Percentiles rank a stretch among this genome's conserved stretches.
phyloP scores from a whole-genome alignment of 495 filamentous ascomycete genomes.

The Penicillium cataractarum region DNA sequence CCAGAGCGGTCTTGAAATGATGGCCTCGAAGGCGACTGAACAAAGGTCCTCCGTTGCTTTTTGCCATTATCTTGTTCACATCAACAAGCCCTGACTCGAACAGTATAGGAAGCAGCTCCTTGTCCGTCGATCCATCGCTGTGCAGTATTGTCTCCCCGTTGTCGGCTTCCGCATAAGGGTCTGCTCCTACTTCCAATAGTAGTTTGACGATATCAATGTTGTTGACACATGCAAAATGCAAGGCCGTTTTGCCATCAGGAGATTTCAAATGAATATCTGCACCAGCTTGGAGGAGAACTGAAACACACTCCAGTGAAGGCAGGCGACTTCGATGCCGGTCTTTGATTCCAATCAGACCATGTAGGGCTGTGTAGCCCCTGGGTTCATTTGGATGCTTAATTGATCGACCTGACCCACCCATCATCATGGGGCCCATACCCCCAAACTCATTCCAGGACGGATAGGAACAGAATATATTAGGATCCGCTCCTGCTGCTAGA shows the following conservation, averaged over 20 bases:
- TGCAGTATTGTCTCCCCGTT: constrained; percentile 19
- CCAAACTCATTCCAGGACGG: background rate
- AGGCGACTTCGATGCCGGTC: background rate
- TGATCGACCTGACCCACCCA: background rate
- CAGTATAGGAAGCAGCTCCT: background rate
- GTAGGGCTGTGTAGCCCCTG: constrained; percentile 25
- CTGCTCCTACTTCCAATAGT: constrained; percentile 23
- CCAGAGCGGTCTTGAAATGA: background rate
- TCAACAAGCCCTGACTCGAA: constrained; percentile 11
- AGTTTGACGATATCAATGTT: constrained; percentile 12
- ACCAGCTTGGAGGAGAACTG: constrained; percentile 20
- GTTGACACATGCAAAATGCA: constrained; percentile 14
- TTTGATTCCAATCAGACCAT: constrained; percentile 15
- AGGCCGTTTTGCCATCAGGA: constrained; percentile 16
- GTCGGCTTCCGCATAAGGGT: constrained; percentile 17
- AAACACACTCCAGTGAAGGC: constrained; percentile 7
- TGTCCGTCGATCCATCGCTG: background rate
- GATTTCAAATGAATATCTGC: constrained; percentile 20
- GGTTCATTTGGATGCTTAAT: background rate
- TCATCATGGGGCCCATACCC: background rate
- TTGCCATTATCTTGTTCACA: constrained; percentile 4
- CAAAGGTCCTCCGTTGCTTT: background rate
- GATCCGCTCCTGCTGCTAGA: constrained; percentile 29
- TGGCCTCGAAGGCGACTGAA: background rate
- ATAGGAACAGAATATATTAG: constrained; percentile 15